Evolutionary conservation across 495 filamentous ascomycete genomes (phyloP), one percentile per base, ranked within the genome.

Genomic region (Penicillium samsonianum): DNA sequence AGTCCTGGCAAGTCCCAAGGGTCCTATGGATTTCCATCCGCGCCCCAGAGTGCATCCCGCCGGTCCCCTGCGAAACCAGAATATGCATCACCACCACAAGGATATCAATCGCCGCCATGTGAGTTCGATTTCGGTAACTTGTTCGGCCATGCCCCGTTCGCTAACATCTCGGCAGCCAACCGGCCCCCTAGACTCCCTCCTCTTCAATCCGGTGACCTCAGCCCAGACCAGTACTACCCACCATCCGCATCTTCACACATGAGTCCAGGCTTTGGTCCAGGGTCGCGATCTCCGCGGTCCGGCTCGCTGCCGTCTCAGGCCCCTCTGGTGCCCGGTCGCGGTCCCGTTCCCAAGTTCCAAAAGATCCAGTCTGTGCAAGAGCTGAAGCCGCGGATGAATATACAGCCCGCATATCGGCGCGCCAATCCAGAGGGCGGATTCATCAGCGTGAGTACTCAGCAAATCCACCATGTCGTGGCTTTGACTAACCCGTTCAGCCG

Each of bases 401-500:
- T 78, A 14, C 95, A 99, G 61, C 95, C 95, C 25, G 82, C 92
- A 4, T 97, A 92, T 69, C 85, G 95, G 53, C 83, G 95, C 68
- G 95, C 95, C 50, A 93, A 96, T 68, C 95, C 95, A 0, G 95
- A 99, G 69, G 95, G 95, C 53, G 95, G 95, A 50, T 99, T 99
- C 70, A 97, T 99, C 65, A 98, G 95, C 72, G 92, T 96, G 79
- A 78, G 90, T 81, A 26, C 54, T 33, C 49, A 26, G 16, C 25
- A 63, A 22, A 5, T 37, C 43, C 17, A 55, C 43, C 9, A 37
- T 8, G 0, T 10, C 8, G 14, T 40, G n/a, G 25, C 35, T 3
- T 42, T 53, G 42, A 67, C 59, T 65, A 55, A 65, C 55, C 16
- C 5, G 43, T 31, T 20, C 67, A 97, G 92, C 95, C 95, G 48